phyloP scores from a whole-genome alignment of 345 rosid species.

The Dipteronia sinensis region DNA sequence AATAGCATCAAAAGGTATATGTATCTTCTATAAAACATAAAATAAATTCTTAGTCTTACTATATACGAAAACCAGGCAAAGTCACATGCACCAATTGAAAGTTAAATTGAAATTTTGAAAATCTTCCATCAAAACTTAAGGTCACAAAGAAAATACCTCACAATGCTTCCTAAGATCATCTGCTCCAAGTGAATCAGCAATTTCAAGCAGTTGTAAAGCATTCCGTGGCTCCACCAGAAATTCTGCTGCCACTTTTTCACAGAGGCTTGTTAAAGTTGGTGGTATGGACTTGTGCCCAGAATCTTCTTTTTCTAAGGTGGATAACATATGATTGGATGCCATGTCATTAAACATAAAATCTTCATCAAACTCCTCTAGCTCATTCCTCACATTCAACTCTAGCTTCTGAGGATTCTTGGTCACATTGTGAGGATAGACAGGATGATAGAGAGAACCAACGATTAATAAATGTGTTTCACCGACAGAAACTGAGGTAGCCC shows the following conservation, averaged over 20 bases:
- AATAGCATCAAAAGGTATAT: neutral
- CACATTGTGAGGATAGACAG: constrained; percentile 48
- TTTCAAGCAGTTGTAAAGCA: constrained; percentile 84
- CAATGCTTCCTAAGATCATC: constrained; percentile 82
- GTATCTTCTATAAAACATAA: neutral
- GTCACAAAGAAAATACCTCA: constrained; percentile 56
- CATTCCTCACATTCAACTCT: constrained; percentile 37
- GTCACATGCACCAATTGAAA: neutral
- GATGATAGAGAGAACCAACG: constrained; percentile 83
- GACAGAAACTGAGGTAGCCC: constrained; percentile 82
- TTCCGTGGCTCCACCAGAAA: constrained; percentile 90
- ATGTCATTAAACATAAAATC: constrained; percentile 57
- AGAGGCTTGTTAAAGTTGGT: constrained; percentile 83
- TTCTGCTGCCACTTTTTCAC: constrained; percentile 93
- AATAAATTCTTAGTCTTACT: neutral
- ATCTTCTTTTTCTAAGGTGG: constrained; percentile 33
- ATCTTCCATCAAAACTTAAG: neutral
- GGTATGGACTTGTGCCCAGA: constrained; percentile 43
- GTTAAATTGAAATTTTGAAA: neutral
- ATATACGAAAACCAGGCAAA: neutral
- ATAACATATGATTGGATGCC: constrained; percentile 38
- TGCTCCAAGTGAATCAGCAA: constrained; percentile 95
- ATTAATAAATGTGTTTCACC: constrained; percentile 95
- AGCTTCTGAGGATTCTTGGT: constrained; percentile 31
- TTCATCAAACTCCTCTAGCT: constrained; percentile 60